These are phyloP conservation scores for Royoungia palumana DNA, from an alignment of 768 basidiomycete species.

Conservation along the genomic window DNA sequence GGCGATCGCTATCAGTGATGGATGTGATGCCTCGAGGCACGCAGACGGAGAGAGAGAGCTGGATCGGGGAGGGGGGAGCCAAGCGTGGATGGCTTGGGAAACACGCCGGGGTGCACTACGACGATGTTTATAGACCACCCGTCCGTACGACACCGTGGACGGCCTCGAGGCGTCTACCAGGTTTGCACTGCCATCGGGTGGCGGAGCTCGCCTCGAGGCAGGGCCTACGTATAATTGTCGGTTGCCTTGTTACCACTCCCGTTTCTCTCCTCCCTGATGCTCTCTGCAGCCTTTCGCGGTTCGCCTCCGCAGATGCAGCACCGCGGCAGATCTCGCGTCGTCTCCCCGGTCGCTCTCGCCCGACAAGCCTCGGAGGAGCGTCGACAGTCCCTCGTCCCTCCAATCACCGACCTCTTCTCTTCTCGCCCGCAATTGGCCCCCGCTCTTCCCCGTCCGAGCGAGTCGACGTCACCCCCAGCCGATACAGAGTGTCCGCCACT, in stretches of 20 bases:
- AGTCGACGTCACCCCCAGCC: too few species aligned
- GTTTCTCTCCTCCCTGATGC: constrained; percentile 12
- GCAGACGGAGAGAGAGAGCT: constrained; percentile 4
- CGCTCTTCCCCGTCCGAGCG: constrained; percentile 11
- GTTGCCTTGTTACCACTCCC: neutral
- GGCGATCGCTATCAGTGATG: constrained; percentile 19
- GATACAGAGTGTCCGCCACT: constrained; percentile 6
- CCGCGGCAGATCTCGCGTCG: constrained; percentile 41
- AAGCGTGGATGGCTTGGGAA: too few species aligned
- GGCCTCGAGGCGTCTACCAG: too few species aligned
- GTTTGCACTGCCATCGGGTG: too few species aligned
- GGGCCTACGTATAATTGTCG: neutral
- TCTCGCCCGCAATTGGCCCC: too few species aligned
- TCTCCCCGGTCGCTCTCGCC: constrained; percentile 43
- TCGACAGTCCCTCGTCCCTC: constrained; percentile 7
- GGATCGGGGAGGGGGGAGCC: constrained; percentile 11
- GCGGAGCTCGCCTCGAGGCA: constrained; percentile 1
- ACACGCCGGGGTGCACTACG: too few species aligned
- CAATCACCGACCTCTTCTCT: too few species aligned
- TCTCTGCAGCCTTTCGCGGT: constrained; percentile 26
- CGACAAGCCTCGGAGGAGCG: constrained; percentile 44
- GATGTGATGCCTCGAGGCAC: constrained; percentile 29
- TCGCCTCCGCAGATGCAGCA: constrained; percentile 23
- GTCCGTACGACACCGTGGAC: too few species aligned
- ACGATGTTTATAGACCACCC: too few species aligned